These are phyloP conservation scores for Hypoxylon rickii DNA, from an alignment of 495 filamentous ascomycete genomes.

Conservation along the genomic window DNA sequence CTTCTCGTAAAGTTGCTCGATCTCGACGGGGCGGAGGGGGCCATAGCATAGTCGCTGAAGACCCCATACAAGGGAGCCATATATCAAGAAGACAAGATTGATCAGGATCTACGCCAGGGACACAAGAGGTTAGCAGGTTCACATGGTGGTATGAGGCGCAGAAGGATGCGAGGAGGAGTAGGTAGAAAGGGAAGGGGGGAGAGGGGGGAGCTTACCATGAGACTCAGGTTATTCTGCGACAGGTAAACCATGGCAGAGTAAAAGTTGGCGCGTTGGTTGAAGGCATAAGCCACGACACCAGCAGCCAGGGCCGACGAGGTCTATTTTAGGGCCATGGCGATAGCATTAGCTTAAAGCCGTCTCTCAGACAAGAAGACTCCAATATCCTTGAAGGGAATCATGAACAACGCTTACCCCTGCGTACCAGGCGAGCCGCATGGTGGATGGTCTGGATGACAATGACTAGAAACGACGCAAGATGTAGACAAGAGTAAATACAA, in stretches of 20 bases:
- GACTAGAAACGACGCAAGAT: no score
- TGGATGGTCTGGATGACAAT: slow-evolving; percentile 30
- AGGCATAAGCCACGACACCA: slow-evolving; percentile 82
- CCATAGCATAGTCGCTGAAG: slow-evolving; percentile 91
- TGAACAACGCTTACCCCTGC: slow-evolving; percentile 55
- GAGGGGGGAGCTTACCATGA: slow-evolving; percentile 67
- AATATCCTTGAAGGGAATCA: no score
- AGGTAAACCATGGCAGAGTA: slow-evolving; percentile 96
- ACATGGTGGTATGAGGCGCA: no score
- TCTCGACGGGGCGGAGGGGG: slow-evolving; percentile 87
- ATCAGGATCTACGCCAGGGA: slow-evolving; percentile 69
- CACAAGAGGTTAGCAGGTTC: no score
- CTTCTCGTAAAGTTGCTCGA: slow-evolving; percentile 95
- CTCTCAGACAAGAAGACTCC: neutral
- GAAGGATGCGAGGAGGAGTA: neutral
- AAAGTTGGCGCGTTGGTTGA: slow-evolving; percentile 95
- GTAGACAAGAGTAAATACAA: no score
- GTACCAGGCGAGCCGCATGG: slow-evolving; percentile 61
- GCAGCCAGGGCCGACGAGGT: slow-evolving; percentile 78
- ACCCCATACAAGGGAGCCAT: slow-evolving; percentile 77
- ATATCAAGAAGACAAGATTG: slow-evolving; percentile 80
- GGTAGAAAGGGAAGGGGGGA: neutral
- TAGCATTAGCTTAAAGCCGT: slow-evolving; percentile 20
- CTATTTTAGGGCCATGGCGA: no score
- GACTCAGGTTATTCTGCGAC: slow-evolving; percentile 89